These are phyloP conservation scores for Schoenoplectus triqueter DNA, from an alignment of 202 grass and related monocot genomes.

Conservation along the genomic window DNA sequence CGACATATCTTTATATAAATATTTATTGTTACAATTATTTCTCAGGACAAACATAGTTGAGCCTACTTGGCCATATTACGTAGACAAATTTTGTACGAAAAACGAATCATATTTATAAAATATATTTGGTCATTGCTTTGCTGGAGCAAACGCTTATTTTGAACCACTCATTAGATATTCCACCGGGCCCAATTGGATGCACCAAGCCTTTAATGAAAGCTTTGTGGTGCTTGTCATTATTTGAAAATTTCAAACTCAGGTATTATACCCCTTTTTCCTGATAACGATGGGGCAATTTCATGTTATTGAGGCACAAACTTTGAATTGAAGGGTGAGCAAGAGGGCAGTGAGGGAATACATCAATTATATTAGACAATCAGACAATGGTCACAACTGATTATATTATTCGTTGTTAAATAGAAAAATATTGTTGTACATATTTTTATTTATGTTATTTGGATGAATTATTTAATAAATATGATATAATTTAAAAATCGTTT, in stretches of 20 bases:
- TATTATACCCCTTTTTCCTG: neutral
- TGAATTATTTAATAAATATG: neutral
- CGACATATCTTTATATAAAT: neutral
- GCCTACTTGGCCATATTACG: neutral
- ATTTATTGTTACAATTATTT: neutral
- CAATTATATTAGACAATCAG: neutral
- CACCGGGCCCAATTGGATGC: neutral
- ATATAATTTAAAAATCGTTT: neutral
- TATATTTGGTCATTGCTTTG: neutral
- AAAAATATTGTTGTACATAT: neutral
- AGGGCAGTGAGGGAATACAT: no score
- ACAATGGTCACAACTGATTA: neutral
- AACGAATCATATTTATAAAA: neutral
- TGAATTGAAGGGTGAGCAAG: neutral
- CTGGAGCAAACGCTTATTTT: neutral
- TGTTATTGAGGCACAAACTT: neutral
- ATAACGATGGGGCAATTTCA: conserved; percentile 6
- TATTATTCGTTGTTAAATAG: neutral
- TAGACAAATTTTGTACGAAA: conserved; percentile 19
- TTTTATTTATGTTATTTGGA: neutral
- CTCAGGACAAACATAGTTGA: neutral
- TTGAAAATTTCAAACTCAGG: neutral
- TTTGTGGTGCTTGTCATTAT: neutral
- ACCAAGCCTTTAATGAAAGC: conserved; percentile 3
- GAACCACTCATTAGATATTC: conserved; percentile 19